A percentile compares a stretch with the other conserved stretches of the same genome.
phyloP scores from a whole-genome alignment of 805 yeast species.

The Wickerhamia fluorescens region DNA sequence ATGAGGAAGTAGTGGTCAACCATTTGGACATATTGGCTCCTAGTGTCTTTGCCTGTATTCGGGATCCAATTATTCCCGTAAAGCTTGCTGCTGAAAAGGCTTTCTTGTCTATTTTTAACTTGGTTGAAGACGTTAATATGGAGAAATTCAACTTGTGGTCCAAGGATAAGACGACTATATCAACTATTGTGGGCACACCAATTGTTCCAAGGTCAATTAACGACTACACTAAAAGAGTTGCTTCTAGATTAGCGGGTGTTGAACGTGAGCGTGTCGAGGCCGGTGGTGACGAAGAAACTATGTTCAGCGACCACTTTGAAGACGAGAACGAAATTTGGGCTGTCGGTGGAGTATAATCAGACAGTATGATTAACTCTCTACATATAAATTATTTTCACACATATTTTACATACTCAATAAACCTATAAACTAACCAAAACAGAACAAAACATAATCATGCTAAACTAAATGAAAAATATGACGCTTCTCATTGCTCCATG shows the following conservation, averaged over 20 bases:
- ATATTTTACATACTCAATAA: constrained; percentile 5
- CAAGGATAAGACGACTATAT: constrained; percentile 29
- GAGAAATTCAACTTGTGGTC: constrained; percentile 62
- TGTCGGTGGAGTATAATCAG: constrained; percentile 60
- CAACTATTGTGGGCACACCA: constrained; percentile 37
- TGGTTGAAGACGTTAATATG: constrained; percentile 60
- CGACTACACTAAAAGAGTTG: constrained; percentile 89
- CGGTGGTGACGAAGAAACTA: constrained; percentile 84
- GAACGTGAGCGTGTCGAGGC: constrained; percentile 84
- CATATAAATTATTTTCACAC: constrained; percentile 1
- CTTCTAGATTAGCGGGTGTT: constrained; percentile 73
- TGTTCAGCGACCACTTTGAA: constrained; percentile 78
- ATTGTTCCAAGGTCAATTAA: constrained; percentile 68
- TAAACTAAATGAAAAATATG: no score
- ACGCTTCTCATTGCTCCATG: constrained; percentile 8
- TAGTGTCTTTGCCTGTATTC: constrained; percentile 69
- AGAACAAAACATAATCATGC: no score
- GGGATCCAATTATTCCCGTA: constrained; percentile 87
- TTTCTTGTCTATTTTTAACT: constrained; percentile 59
- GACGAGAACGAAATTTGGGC: constrained; percentile 88
- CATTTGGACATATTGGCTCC: constrained; percentile 56
- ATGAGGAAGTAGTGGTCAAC: constrained; percentile 43
- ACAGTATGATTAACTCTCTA: constrained; percentile 2
- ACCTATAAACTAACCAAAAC: no score
- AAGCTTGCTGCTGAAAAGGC: constrained; percentile 94